Evolutionary conservation across 352 stramenopile species (phyloP).

Genomic region (Achlya hypogyna): DNA sequence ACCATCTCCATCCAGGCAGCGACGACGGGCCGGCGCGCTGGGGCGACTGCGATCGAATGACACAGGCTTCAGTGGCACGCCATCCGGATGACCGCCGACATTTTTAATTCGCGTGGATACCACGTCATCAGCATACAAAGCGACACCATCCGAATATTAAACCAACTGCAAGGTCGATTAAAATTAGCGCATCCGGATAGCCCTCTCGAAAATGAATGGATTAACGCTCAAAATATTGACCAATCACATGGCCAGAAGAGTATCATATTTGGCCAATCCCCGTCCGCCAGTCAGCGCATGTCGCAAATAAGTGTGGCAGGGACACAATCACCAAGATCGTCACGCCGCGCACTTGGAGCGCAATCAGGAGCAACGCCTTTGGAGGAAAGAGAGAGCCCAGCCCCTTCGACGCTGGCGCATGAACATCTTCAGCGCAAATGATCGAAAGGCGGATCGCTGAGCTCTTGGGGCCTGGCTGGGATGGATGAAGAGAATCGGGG

Average conservation of each 20-base stretch:
- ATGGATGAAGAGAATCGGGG: too few relatives aligned
- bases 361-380: too few relatives aligned
- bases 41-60: background rate
- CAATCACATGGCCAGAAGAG: background rate
- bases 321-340: background rate
- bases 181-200: background rate
- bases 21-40: background rate
- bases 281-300: background rate
- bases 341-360: background rate
- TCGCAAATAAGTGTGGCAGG: background rate
- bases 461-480: too few relatives aligned
- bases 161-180: background rate
- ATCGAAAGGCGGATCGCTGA: too few relatives aligned
- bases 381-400: too few relatives aligned
- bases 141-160: too few relatives aligned
- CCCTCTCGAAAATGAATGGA: background rate
- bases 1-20: background rate
- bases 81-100: slow-evolving; percentile 1
- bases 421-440: too few relatives aligned
- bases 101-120: background rate
- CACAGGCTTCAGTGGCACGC: background rate
- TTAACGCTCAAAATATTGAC: background rate
- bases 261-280: background rate
- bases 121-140: too few relatives aligned
- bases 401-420: too few relatives aligned